Evolutionary conservation across 2,329 filamentous ascomycete genomes (phyloP).

Genomic region (Trichothecium sympodiale): DNA sequence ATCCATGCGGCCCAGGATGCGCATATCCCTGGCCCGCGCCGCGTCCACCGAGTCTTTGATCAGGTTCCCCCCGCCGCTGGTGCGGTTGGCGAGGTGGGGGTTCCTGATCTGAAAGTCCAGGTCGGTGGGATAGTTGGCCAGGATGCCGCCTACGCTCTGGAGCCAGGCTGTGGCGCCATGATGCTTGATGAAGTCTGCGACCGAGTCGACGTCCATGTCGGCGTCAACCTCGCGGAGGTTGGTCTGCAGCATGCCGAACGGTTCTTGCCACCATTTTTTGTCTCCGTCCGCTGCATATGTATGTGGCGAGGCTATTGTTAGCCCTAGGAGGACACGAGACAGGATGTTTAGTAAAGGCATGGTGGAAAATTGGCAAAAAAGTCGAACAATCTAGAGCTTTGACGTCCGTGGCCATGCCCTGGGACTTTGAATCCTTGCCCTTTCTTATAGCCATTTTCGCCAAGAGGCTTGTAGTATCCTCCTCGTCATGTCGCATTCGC

Average conservation of each 20-base stretch:
- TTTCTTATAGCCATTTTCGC: no score
- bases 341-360: no score
- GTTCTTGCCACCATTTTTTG: conserved; percentile 6
- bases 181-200: conserved; percentile 5
- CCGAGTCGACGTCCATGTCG: conserved; percentile 7
- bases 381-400: no score
- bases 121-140: conserved; percentile 7
- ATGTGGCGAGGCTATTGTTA: no score
- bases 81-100: conserved; percentile 3
- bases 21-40: conserved; percentile 4
- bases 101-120: conserved; percentile 7
- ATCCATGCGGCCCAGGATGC: conserved; percentile 9
- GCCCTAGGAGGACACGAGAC: no score
- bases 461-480: no score
- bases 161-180: conserved; percentile 8
- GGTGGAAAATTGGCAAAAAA: no score
- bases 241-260: conserved; percentile 10
- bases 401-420: no score
- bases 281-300: not conserved
- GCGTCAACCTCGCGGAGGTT: conserved; percentile 9
- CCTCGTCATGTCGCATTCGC: no score
- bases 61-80: conserved; percentile 7
- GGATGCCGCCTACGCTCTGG: conserved; percentile 7
- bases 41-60: conserved; percentile 7
- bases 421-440: no score